Evolutionary conservation across 176 grass and related monocot species (phyloP).

Genomic region (Saccharum spontaneum): DNA sequence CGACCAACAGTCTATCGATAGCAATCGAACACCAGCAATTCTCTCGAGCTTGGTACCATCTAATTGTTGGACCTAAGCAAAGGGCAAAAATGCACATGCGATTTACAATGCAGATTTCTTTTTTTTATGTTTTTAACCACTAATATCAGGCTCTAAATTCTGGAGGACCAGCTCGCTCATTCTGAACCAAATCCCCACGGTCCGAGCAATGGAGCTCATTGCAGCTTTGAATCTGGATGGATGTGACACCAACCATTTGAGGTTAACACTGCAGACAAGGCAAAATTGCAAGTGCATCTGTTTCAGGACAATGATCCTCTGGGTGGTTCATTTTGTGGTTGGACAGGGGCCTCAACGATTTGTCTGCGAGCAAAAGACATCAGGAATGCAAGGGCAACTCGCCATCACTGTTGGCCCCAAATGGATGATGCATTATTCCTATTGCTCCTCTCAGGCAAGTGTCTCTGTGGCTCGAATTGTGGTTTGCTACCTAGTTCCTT

Average conservation of each 20-base stretch:
- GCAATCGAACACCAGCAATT: background rate
- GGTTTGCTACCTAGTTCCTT: conserved; percentile 34
- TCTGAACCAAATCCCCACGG: background rate
- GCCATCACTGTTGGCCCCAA: conserved; percentile 13
- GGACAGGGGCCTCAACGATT: background rate
- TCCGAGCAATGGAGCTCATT: background rate
- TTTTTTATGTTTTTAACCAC: background rate
- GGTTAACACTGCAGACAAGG: background rate
- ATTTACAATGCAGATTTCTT: background rate
- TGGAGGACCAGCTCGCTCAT: background rate
- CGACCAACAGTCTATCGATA: background rate
- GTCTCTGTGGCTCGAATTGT: background rate
- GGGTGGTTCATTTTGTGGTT: too few relatives aligned
- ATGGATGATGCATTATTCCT: conserved; percentile 2
- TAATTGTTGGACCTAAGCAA: background rate
- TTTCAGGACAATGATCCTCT: background rate
- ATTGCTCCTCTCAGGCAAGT: conserved; percentile 16
- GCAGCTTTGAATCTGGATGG: background rate
- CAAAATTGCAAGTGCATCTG: background rate
- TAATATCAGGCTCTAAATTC: background rate
- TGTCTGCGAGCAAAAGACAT: background rate
- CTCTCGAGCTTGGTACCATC: background rate
- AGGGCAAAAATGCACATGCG: background rate
- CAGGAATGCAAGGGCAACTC: background rate
- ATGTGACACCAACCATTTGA: background rate